Evolutionary conservation across 257 asterid species (phyloP).

Genomic region (Datura wrightii): DNA sequence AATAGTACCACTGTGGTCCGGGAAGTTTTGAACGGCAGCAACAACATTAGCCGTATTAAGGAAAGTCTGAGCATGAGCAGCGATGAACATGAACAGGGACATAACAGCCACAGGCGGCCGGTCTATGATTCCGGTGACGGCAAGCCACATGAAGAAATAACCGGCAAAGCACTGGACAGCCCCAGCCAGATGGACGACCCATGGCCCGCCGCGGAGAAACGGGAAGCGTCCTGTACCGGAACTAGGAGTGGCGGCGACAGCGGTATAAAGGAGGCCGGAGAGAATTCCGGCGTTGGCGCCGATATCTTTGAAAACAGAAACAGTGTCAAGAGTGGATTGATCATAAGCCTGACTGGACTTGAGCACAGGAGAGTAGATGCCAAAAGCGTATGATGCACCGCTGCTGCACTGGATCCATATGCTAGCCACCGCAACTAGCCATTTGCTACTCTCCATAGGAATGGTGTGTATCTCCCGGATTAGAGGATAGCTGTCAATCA

Average conservation of each 20-base stretch:
- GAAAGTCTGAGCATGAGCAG: conserved; percentile 93
- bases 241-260: conserved; percentile 33
- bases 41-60: conserved; percentile 91
- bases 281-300: conserved; percentile 86
- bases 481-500: background rate
- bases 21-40: conserved; percentile 82
- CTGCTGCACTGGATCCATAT: conserved; percentile 91
- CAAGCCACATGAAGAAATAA: conserved; percentile 83
- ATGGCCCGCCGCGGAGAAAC: conserved; percentile 55
- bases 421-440: conserved; percentile 81
- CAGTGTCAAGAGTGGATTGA: conserved; percentile 79
- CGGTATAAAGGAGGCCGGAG: conserved; percentile 79
- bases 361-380: conserved; percentile 70
- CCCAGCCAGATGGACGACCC: conserved; percentile 77
- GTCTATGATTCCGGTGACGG: conserved; percentile 67
- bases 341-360: conserved; percentile 76
- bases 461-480: background rate
- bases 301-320: conserved; percentile 85
- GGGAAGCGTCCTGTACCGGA: conserved; percentile 1
- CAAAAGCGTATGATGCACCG: conserved; percentile 92
- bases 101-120: conserved; percentile 60
- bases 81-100: conserved; percentile 85
- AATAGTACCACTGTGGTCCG: conserved; percentile 72
- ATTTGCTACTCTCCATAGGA: conserved; percentile 46
- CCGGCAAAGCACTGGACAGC: conserved; percentile 84